A percentile compares a stretch with the other conserved stretches of the same genome.
phyloP scores from a whole-genome alignment of 192 early-diverging fungal genomes.

The Geranomyces michiganensis region DNA sequence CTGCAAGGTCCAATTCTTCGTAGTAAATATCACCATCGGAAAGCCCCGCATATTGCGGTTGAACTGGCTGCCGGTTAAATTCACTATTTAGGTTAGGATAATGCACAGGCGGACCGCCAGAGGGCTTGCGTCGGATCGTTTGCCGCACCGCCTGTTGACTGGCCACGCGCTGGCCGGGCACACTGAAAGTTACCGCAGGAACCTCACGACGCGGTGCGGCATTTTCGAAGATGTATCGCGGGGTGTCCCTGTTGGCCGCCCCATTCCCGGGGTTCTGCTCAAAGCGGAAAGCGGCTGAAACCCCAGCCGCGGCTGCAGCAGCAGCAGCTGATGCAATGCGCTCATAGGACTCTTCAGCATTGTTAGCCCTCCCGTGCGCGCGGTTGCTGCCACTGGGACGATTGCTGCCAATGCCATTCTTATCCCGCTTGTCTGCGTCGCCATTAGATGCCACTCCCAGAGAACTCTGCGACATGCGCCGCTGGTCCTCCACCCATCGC shows the following conservation, averaged over 20 bases:
- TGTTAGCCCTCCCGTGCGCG: not conserved
- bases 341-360: conserved; percentile 13
- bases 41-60: not conserved
- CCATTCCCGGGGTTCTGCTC: not conserved
- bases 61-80: not conserved
- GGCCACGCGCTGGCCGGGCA: not conserved
- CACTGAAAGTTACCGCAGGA: conserved; percentile 1
- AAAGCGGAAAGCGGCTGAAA: conserved; percentile 18
- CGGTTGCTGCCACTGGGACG: not conserved
- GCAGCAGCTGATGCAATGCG: conserved; percentile 30
- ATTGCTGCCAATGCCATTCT: not conserved
- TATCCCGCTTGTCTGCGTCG: not conserved
- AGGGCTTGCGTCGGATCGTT: conserved; percentile 14
- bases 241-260: not conserved
- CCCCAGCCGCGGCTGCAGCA: conserved; percentile 29
- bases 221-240: not conserved
- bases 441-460: not conserved
- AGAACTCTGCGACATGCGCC: conserved; percentile 23
- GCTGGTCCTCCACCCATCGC: conserved; percentile 31
- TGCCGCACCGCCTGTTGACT: not conserved
- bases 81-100: not conserved
- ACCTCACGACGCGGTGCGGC: not conserved
- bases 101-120: conserved; percentile 6
- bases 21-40: not conserved
- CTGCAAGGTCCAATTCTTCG: not conserved